Evolutionary conservation across 2,329 filamentous ascomycete genomes (phyloP), one percentile per base, ranked within the genome.

Genomic region (Dryadomyces quercus-mongolicae): DNA sequence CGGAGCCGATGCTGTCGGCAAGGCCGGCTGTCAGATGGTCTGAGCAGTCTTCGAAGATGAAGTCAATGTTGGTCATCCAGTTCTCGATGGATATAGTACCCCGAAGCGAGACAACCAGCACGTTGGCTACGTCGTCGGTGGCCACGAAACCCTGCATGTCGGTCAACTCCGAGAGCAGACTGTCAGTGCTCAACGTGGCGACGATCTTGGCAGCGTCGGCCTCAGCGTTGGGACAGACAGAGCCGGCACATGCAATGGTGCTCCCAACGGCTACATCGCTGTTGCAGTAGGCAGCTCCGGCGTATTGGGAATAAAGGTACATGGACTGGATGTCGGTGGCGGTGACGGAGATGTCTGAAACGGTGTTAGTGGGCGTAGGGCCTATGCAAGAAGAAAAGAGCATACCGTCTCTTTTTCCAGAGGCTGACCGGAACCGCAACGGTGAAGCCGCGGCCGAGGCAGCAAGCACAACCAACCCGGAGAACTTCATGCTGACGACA

Each of bases 21-120:
- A 54, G 49, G 13, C 1, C 22, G 2, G 52, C 3, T 21, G 53
- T 22, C 31, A 58, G 15, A 22, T 51, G 42, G 52, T 67, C 64
- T 4, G 65, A 65, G 57, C 71, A 65, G 45, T 54, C 16, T 42
- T 63, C 52, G 60, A 69, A 63, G 10, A 65, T 52, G 60, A 80
- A 74, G 50, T 68, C 58, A 51, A 77, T 55, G 61, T 86, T 76
- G 52, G 78, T 71, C 60, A 85, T 70, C 73, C 74, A 85, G 71
- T 86, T 86, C 52, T 74, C 73, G 56, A 83, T 60, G 46, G 76
- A 79, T 56, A 67, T 65, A 51, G 76, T 78, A 59, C 84, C 84
- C 44, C 81, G 76, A 67, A 83, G 73, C 36, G 79, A 72, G 45
- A 84, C 64, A 49, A 86, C 76, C 56, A 86, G 80, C 55, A 78